Conservation (phyloP, 495 filamentous ascomycete species). For the Sordaria brevicollis region DNA sequence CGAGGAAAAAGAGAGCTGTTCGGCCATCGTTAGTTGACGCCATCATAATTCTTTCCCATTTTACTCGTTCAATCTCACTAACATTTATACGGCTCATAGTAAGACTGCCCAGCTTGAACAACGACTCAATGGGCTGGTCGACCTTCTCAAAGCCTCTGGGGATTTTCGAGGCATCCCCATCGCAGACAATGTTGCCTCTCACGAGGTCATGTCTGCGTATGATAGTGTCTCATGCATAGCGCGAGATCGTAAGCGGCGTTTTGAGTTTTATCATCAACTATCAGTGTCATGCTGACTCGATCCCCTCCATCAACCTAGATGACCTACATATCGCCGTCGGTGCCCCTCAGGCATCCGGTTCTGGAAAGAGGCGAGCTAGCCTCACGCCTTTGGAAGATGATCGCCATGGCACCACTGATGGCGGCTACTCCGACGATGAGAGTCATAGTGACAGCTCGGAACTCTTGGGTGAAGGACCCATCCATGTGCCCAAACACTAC, state of each 20-base stretch:
- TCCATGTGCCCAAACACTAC: conserved; percentile 10
- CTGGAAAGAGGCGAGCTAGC: background rate
- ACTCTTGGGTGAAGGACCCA: background rate
- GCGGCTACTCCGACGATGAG: background rate
- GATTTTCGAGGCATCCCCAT: conserved; percentile 2
- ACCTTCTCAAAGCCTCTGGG: conserved; percentile 17
- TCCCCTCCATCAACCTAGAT: background rate
- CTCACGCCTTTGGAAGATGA: background rate
- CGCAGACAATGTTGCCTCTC: background rate
- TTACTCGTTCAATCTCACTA: background rate
- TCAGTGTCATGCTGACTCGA: background rate
- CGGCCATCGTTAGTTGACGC: conserved; percentile 22
- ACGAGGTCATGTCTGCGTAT: background rate
- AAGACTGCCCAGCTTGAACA: conserved; percentile 25
- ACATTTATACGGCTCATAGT: conserved; percentile 1
- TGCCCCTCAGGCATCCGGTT: background rate
- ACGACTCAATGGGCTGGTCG: conserved; percentile 21
- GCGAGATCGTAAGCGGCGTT: background rate
- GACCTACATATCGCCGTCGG: background rate
- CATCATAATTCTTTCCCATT: background rate
- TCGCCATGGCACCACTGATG: background rate
- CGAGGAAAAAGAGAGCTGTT: conserved; percentile 26
- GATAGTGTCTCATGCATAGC: background rate
- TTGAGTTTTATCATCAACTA: background rate
- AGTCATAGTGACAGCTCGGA: background rate